Percentiles rank a stretch among this genome's conserved stretches.
These are phyloP conservation scores for Leucocoprinus leucothites DNA, from an alignment of 768 basidiomycete genomes.

Conservation along the genomic window DNA sequence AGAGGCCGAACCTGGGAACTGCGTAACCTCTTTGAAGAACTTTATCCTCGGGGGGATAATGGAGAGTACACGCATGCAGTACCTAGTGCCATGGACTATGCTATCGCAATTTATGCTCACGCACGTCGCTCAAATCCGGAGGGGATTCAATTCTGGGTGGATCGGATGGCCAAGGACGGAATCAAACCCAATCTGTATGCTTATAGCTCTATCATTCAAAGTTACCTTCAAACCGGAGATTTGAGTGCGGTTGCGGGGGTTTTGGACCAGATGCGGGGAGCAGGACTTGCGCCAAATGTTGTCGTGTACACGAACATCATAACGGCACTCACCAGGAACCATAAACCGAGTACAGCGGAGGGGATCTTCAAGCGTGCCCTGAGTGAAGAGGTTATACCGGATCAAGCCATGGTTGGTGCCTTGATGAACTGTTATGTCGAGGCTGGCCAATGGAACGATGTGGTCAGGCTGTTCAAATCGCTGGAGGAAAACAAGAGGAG, in stretches of 20 bases:
- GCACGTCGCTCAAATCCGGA: slow-evolving; percentile 43
- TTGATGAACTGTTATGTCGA: slow-evolving; percentile 85
- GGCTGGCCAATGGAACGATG: slow-evolving; percentile 75
- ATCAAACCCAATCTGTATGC: slow-evolving; percentile 51
- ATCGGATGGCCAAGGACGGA: slow-evolving; percentile 44
- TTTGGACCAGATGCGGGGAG: slow-evolving; percentile 59
- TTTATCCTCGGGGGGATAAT: slow-evolving; percentile 40
- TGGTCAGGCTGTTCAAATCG: slow-evolving; percentile 62
- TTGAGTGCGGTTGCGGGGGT: slow-evolving; percentile 45
- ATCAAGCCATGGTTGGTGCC: slow-evolving; percentile 61
- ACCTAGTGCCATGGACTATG: slow-evolving; percentile 10
- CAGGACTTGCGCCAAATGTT: slow-evolving; percentile 42
- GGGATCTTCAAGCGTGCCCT: slow-evolving; percentile 63
- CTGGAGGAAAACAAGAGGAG: slow-evolving; percentile 16
- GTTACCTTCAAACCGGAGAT: slow-evolving; percentile 53
- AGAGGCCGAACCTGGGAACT: slow-evolving; percentile 38
- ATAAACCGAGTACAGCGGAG: slow-evolving; percentile 65
- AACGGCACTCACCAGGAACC: slow-evolving; percentile 56
- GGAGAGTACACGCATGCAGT: slow-evolving; percentile 15
- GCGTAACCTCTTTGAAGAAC: slow-evolving; percentile 48
- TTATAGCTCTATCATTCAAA: slow-evolving; percentile 59
- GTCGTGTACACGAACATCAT: slow-evolving; percentile 68
- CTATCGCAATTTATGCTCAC: slow-evolving; percentile 21
- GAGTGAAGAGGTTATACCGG: slow-evolving; percentile 57
- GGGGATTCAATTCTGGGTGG: slow-evolving; percentile 52